Conservation (phyloP, 495 filamentous ascomycete genomes). For the Stereocaulon alpinum region DNA sequence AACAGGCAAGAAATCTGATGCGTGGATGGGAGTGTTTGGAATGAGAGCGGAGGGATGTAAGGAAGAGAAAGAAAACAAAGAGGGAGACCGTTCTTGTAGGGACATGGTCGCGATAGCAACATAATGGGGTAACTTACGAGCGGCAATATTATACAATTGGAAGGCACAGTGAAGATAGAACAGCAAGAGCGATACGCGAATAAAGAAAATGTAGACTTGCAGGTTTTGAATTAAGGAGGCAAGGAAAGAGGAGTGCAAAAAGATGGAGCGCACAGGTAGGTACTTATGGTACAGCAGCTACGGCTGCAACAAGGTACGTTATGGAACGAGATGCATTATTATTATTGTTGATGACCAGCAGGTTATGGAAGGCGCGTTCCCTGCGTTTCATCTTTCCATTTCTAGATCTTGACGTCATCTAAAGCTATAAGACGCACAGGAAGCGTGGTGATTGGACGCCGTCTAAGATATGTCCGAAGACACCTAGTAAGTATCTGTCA, state of each 20-base stretch:
- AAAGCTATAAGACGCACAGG: not conserved
- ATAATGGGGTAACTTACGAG: not conserved
- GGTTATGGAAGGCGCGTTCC: not conserved
- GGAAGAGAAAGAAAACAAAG: not conserved
- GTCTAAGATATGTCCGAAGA: not conserved
- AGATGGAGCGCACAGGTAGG: not conserved
- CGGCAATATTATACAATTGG: not conserved
- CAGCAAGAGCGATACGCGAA: not conserved
- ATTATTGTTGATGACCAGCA: not conserved
- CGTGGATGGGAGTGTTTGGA: not conserved
- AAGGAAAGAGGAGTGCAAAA: not conserved
- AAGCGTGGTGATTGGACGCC: not conserved
- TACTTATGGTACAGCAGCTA: not conserved
- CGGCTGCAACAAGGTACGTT: not conserved
- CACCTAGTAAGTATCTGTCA: no score
- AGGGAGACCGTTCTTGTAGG: not conserved
- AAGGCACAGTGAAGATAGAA: not conserved
- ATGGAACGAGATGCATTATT: not conserved
- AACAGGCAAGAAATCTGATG: not conserved
- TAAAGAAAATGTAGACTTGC: not conserved
- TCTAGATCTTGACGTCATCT: not conserved
- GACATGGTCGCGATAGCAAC: not conserved
- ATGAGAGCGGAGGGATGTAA: not conserved
- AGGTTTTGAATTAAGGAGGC: not conserved
- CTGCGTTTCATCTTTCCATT: conserved; percentile 9